Conservation (phyloP, 129 eudicot species). For the Arctium lappa region DNA sequence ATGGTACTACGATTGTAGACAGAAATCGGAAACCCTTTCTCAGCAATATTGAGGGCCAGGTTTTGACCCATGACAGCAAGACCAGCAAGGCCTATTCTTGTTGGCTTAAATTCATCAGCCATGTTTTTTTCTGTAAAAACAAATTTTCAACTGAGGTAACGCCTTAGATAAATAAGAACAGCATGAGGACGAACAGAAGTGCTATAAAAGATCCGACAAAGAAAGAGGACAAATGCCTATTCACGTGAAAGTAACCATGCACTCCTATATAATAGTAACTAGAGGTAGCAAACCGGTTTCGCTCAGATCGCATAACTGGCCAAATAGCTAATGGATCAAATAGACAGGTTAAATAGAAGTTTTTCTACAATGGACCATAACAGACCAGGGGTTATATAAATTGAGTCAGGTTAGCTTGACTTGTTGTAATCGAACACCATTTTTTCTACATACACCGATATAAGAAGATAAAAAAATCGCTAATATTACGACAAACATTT, state of each 20-base stretch:
- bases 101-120: conserved; percentile 50
- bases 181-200: background rate
- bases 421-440: background rate
- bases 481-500: background rate
- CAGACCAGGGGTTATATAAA: background rate
- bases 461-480: background rate
- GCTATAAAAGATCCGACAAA: background rate
- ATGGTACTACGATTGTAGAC: conserved; percentile 52
- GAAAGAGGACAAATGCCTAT: background rate
- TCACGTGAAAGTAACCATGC: background rate
- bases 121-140: conserved; percentile 40
- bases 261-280: background rate
- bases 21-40: conserved; percentile 63
- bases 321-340: background rate
- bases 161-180: background rate
- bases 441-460: background rate
- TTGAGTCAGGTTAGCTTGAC: background rate
- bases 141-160: background rate
- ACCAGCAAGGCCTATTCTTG: conserved; percentile 68
- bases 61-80: conserved; percentile 75
- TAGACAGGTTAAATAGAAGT: background rate
- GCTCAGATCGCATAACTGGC: background rate
- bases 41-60: conserved; percentile 66
- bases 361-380: background rate
- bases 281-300: background rate